phyloP scores from a whole-genome alignment of 805 yeast genomes.

The Candida loeiensis region DNA sequence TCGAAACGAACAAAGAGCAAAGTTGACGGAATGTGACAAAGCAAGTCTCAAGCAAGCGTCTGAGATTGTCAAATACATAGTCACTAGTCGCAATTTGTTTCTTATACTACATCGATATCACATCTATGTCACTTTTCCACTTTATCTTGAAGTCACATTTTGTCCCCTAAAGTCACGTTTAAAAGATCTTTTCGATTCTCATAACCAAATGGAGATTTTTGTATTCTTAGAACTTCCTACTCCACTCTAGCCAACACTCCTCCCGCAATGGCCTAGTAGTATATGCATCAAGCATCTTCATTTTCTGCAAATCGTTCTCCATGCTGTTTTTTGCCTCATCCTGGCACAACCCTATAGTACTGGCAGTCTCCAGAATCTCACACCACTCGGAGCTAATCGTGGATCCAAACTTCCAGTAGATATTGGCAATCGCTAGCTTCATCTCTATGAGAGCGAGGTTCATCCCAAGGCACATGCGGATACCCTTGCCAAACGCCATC shows the following conservation, averaged over 20 bases:
- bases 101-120: too few relatives aligned
- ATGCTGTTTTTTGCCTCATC: constrained; percentile 11
- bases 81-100: too few relatives aligned
- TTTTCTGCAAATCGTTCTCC: constrained; percentile 39
- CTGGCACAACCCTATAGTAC: constrained; percentile 15
- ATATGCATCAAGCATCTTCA: constrained; percentile 56
- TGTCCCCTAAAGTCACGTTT: too few relatives aligned
- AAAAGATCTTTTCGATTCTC: too few relatives aligned
- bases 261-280: constrained; percentile 51
- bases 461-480: constrained; percentile 73
- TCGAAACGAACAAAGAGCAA: too few relatives aligned
- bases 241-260: constrained; percentile 50
- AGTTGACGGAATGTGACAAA: too few relatives aligned
- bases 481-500: constrained; percentile 72
- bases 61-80: too few relatives aligned
- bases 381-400: constrained; percentile 45
- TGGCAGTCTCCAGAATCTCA: constrained; percentile 16
- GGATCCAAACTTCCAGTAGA: constrained; percentile 49
- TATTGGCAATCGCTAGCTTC: constrained; percentile 51
- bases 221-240: constrained; percentile 6
- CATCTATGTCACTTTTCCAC: too few relatives aligned
- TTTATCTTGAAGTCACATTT: too few relatives aligned
- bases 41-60: too few relatives aligned
- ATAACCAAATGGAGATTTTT: too few relatives aligned
- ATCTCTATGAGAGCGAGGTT: constrained; percentile 64